Percentiles rank a stretch among this genome's conserved stretches.
phyloP scores from a whole-genome alignment of 768 basidiomycete species.

The Termitomyces sp. region DNA sequence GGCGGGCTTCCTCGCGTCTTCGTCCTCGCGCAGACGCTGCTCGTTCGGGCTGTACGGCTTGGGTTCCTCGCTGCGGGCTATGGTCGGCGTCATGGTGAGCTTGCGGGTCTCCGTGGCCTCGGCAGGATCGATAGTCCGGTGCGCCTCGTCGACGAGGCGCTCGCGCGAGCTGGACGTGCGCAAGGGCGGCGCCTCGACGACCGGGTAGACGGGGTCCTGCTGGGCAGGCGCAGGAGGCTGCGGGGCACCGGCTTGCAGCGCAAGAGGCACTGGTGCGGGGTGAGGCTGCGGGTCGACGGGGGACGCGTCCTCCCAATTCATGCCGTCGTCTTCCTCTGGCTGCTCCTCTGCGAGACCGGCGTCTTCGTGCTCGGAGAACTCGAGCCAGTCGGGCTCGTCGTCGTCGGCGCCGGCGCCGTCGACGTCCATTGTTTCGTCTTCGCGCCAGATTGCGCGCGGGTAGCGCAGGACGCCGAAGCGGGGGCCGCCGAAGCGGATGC shows the following conservation, averaged over 20 bases:
- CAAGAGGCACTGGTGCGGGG: constrained; percentile 23
- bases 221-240: neutral
- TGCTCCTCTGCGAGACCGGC: constrained; percentile 54
- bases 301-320: constrained; percentile 79
- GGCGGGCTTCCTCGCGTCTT: constrained; percentile 34
- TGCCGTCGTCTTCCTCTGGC: constrained; percentile 60
- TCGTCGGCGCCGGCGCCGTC: constrained; percentile 49
- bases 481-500: constrained; percentile 69
- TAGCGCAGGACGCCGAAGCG: constrained; percentile 62
- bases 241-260: constrained; percentile 27
- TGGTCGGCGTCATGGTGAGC: constrained; percentile 70
- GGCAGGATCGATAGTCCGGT: constrained; percentile 50
- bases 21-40: constrained; percentile 19
- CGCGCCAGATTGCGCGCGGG: constrained; percentile 79
- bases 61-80: constrained; percentile 53
- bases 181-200: constrained; percentile 17
- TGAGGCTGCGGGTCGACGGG: constrained; percentile 24
- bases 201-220: constrained; percentile 18
- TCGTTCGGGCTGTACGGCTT: constrained; percentile 27
- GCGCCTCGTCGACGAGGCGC: constrained; percentile 22
- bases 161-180: constrained; percentile 45
- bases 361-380: constrained; percentile 67
- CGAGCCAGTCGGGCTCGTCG: constrained; percentile 36
- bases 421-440: constrained; percentile 55
- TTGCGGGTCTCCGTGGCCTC: constrained; percentile 71